Base-by-base conservation (phyloP, 2,329 filamentous ascomycete species). In the Tolypocladium guangdongense region DNA sequence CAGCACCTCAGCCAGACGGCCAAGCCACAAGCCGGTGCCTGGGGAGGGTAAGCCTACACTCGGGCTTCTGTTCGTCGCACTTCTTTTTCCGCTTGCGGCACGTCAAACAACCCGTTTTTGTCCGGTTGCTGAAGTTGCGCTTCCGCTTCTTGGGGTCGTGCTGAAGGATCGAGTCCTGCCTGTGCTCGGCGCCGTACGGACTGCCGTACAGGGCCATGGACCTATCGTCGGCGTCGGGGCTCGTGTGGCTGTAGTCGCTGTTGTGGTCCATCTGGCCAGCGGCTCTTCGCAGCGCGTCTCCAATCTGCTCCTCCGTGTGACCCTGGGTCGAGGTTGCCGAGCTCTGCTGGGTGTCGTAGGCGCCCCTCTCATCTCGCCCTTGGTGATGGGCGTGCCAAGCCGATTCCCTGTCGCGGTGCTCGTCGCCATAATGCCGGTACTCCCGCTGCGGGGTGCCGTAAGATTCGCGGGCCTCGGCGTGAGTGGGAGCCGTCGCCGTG, bases 1-100 rank as follows among this genome's bases (percentile, higher is more conserved):
- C 32, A 56, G 55, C 39, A 35, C 51, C 39, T 58, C 24, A 32
- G 30, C 46, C 52, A 39, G 36, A 47, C 30, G 38, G n/a, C 18
- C 27, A 32, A 2, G 32, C 30, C 5, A 47, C 10, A 12, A 24
- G 43, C 43, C 43, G 43, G 12, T n/a, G 36, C n/a, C 37, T 35
- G 32, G 37, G 36, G 36, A 20, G 39, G 20, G 24, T 52, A 11
- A 16, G 76, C 87, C 77, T 77, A 95, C 93, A 97, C 69, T 90
- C 84, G 30, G 93, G 93, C 68, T 95, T 95, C 52, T 81, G 81
- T 74, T 97, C 93, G 66, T 97, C 92, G 66, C 93, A 97, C 72
- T 97, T 97, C 82, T 97, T 97, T 79, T 97, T 97, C 55, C 92
- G 81, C 66, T 83, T 82, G 56, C 92, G 81, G 68, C 92, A 97